Conservation (phyloP, 345 rosid species). For the Populus tremula region DNA sequence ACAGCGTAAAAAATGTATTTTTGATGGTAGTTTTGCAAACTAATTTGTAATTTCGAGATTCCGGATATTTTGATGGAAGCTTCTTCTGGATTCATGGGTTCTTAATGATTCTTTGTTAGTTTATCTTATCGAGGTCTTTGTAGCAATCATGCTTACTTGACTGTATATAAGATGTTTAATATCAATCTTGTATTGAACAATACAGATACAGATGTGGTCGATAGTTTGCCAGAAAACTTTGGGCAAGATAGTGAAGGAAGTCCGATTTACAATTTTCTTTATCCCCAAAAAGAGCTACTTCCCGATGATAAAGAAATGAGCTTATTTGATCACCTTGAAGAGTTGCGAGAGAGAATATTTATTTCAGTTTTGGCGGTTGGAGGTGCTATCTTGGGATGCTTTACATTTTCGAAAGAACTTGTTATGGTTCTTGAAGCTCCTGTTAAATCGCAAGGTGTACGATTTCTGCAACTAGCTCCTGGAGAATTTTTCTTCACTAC, state of each 20-base stretch:
- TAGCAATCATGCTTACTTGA: background rate
- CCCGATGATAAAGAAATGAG: slow-evolving; percentile 98
- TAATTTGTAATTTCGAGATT: no score
- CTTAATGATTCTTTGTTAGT: background rate
- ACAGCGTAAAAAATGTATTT: no score
- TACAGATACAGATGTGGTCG: slow-evolving; percentile 44
- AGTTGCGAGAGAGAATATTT: slow-evolving; percentile 81
- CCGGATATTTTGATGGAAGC: no score
- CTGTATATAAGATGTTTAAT: slow-evolving; percentile 3
- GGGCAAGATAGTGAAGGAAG: slow-evolving; percentile 43
- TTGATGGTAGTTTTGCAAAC: no score
- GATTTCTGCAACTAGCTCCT: slow-evolving; percentile 93
- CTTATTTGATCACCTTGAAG: slow-evolving; percentile 94
- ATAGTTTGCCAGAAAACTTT: slow-evolving; percentile 23
- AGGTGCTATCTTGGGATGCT: slow-evolving; percentile 88
- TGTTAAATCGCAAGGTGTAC: slow-evolving; percentile 83
- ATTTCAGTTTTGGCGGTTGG: slow-evolving; percentile 92
- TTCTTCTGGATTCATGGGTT: background rate
- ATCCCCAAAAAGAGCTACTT: slow-evolving; percentile 83
- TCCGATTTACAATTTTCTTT: slow-evolving; percentile 66
- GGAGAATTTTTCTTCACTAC: slow-evolving; percentile 99
- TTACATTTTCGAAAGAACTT: slow-evolving; percentile 84
- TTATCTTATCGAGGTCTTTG: background rate
- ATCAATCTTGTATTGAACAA: slow-evolving; percentile 7
- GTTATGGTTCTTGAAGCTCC: slow-evolving; percentile 94